Evolutionary conservation across 2,329 filamentous ascomycete species (phyloP), one percentile per base, ranked within the genome.

Genomic region (Stemphylium vesicarium): DNA sequence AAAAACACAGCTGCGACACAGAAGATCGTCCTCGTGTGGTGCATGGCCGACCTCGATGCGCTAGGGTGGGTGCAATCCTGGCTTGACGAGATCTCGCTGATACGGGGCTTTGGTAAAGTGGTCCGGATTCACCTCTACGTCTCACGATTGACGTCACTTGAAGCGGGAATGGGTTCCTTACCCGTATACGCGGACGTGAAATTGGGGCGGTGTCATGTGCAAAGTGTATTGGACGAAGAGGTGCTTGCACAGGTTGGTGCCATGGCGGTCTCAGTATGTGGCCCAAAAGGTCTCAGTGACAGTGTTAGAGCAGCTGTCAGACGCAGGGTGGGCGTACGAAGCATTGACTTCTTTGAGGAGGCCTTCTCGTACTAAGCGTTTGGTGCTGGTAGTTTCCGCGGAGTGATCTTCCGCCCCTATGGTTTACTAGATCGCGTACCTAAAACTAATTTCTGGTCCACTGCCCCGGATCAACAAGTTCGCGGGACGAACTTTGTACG

Each of bases 61-160:
- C 82, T 97, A 4, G 90, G 96, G 72, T 97, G 93, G 93, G 89
- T 96, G 45, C 84, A 89, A 5, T 90, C 91, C 0, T 97, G 90
- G 88, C 90, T 92, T 86, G 90, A 88, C 4, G 82, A 87, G 66
- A 90, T 97, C 45, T 81, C 96, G 32, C 82, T 82, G 44, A 87
- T 96, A 82, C 88, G 89, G 12, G 83, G 86, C 63, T 87, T 91
- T 46, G 84, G 88, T 49, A 90, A 96, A 31, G 81, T 96, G n/a
- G 83, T 98, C 26, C 87, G 85, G 57, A 88, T 97, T 68, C 86
- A 91, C 67, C 83, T 97, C 31, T 96, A 96, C 76, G 86, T 97
- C 59, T 96, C 93, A 43, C 92, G 92, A 1, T 85, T 88, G 10
- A 87, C 85, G 67, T 88, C 92, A 66, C 88, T 93, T 41, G 81